Evolutionary conservation across 805 yeast genomes (phyloP), one percentile per base, ranked within the genome.

Genomic region (Ogataea saltuana): DNA sequence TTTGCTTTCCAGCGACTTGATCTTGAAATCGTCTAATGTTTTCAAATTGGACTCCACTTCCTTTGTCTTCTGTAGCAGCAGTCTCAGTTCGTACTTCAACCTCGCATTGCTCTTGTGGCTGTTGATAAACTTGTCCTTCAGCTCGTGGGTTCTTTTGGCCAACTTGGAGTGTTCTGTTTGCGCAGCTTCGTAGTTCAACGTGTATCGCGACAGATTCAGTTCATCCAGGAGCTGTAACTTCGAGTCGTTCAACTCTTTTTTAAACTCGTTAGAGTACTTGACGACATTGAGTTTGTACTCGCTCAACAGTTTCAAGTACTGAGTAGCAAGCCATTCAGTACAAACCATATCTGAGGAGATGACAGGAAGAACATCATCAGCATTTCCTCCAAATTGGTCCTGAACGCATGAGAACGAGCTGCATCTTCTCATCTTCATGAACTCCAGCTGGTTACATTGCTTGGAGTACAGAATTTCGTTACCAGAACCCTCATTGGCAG

Each of bases 41-140:
- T 56, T 58, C 28, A 65, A 48, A 33, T 81, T 72, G 20, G 80
- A 81, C 52, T 82, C 86, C 6, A 84, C 82, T 53, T 85, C 93
- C 33, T 77, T 72, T 35, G 85, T 73, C 51, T 84, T 80, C 17
- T 76, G 73, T 23, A 73, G 73, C 22, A 85, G 60, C 31, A 81
- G 65, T 16, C 85, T 64, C 33, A 81, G 66, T 56, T 85, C 91
- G 59, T 85, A 85, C 51, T 79, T 77, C 39, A 85, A 59, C 48
- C 82, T 69, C 3, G 86, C 81, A 25, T 78, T 74, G 39, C 78
- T 63, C 7, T 81, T 74, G 39, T 75, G 76, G 13, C 81, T 65
- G 46, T 81, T 84, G 19, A 63, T 59, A 40, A 74, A 57, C 45
- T 73, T 75, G 21, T 63, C 65, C 33, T 55, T 55, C n/a, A 63